Percentiles rank a stretch among this genome's conserved stretches.
Conservation (phyloP, 1,284 basidiomycete genomes). For the Tilletia indica region DNA sequence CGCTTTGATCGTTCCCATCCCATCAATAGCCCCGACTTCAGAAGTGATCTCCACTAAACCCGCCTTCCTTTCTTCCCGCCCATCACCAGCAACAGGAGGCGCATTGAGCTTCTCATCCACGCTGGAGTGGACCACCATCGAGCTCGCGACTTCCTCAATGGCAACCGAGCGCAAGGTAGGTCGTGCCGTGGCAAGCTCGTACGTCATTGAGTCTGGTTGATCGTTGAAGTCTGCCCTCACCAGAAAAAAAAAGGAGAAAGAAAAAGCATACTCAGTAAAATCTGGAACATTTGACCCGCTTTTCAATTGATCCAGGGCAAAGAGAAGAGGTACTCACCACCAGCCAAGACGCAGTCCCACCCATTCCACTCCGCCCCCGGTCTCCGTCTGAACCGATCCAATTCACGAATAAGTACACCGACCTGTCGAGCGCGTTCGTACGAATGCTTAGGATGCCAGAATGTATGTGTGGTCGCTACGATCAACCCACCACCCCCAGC, state of each 20-base stretch:
- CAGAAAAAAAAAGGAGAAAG: background rate
- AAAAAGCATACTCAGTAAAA: background rate
- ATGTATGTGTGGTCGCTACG: constrained; percentile 79
- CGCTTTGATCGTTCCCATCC: background rate
- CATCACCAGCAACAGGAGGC: background rate
- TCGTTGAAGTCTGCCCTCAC: constrained; percentile 76
- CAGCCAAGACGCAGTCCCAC: constrained; percentile 80
- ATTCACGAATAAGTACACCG: constrained; percentile 66
- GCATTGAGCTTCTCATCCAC: constrained; percentile 63
- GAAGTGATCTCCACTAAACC: constrained; percentile 11
- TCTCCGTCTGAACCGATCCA: constrained; percentile 62
- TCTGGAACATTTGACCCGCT: too few relatives aligned
- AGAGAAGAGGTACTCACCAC: constrained; percentile 62
- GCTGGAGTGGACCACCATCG: constrained; percentile 77
- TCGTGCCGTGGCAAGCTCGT: constrained; percentile 69
- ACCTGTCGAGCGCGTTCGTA: constrained; percentile 79
- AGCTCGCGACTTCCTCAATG: constrained; percentile 63
- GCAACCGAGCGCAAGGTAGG: constrained; percentile 65
- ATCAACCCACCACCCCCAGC: constrained; percentile 61
- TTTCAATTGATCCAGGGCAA: too few relatives aligned
- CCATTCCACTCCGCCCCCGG: constrained; percentile 58
- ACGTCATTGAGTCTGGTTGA: constrained; percentile 77
- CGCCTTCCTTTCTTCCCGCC: background rate
- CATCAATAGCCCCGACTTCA: background rate
- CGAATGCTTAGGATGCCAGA: constrained; percentile 78